Evolutionary conservation across 2,329 filamentous ascomycete genomes (phyloP), one percentile per base, ranked within the genome.

Genomic region (Arachnopeziza araneosa): DNA sequence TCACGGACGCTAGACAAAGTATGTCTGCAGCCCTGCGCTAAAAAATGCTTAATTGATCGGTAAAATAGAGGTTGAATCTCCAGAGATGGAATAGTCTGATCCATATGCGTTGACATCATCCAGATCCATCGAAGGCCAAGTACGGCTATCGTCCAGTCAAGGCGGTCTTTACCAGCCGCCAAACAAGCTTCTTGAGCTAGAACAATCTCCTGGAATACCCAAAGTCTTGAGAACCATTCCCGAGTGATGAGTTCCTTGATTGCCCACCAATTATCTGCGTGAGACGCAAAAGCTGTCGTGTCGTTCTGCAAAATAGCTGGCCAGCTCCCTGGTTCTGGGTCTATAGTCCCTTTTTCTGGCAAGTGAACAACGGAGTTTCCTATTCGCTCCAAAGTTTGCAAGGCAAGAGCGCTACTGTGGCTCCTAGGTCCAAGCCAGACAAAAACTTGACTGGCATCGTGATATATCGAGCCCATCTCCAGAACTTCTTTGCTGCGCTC

Each of bases 381-480:
- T 32, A 61, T 56, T n/a, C 4, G 36, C 36, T 44, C 50, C 19
- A 61, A 44, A 12, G 55, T 61, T 24, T 58, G 26, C 24, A 63
- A 22, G 17, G 57, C 60, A 56, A 63, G 61, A 49, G 21, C n/a
- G n/a, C 60, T 61, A 50, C 59, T 36, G 14, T 59, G 22, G 23
- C 24, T 44, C 14, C 55, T 60, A 8, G 67, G 61, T 52, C 68
- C 67, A 6, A 69, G 54, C 67, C 67, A 70, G 1, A 69, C 63
- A 24, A 69, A 50, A 9, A 68, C 64, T 21, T 60, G 54, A 6
- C 32, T 17, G 0, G 68, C 63, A 14, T 63, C 62, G 12, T 24
- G 49, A 24, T 68, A 70, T 52, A 70, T 66, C 10, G 56, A 58
- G 8, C 59, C 65, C 66, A 70, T 70, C 36, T 64, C 56, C 0